Base-by-base conservation (phyloP, 805 yeast species). In the Tetrapisispora fleetii region DNA sequence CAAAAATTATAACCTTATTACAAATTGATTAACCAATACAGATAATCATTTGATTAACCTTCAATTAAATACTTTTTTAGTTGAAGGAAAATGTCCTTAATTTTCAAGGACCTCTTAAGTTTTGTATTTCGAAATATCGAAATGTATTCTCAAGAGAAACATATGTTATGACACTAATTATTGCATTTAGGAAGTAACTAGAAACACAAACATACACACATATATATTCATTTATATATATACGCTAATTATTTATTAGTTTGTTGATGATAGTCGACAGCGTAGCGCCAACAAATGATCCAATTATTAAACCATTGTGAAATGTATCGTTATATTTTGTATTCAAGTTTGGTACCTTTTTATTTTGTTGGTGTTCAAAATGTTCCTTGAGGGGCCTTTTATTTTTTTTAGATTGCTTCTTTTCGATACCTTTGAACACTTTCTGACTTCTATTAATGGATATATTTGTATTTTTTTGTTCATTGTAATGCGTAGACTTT, bases 221-320 rank as follows among this genome's bases (percentile, higher is more conserved):
- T 22, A 24, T 38, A 21, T 19, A 37, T 14, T 19, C 8, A 19
- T 8, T 7, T 19, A 37, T 17, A 7, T 17, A 18, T 6, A 37
- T 38, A 22, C 21, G 19, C n/a, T 16, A 40, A n/a, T 40, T 40
- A 17, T 40, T 41, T 41, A 38, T 10, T 16, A 48, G 32, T 27
- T 49, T 54, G n/a, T 52, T 51, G 3, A 56, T 44, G 6, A 51
- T 53, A 5, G 65, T 53, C 22, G 59, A 58, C 18, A 60, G 24
- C 6, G 62, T 51, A 6, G 66, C 63, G 2, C 67, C 67, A 11
- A 63, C 30, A 37, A 63, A 63, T 2, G 65, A 58, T 1, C 67
- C 67, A 13, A 58, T 36, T 6, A 62, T 35, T 5, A 63, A 56
- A 16, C 67, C 67, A 9, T 54, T 55, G 35, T 57, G 56, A 40